Conservation (phyloP, 2,329 filamentous ascomycete genomes). For the Fusarium incarnatum region DNA sequence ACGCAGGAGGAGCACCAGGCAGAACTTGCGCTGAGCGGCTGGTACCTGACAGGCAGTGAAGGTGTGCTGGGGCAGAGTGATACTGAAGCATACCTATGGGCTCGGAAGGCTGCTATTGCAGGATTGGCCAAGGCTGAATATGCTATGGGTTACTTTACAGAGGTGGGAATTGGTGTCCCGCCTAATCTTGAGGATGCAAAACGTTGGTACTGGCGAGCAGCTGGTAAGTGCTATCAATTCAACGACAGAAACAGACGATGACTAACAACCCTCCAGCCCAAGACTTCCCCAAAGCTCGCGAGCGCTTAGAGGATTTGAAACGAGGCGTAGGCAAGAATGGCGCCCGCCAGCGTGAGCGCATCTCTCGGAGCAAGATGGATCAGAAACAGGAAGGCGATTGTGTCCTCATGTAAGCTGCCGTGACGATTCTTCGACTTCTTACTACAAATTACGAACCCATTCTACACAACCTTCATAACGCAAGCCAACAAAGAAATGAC, state of each 20-base stretch:
- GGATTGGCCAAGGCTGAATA: constrained; percentile 95
- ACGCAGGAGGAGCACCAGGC: constrained; percentile 94
- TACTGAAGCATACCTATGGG: constrained; percentile 97
- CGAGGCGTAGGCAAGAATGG: constrained; percentile 74
- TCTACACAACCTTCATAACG: neutral
- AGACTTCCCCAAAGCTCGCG: constrained; percentile 92
- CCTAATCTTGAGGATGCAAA: constrained; percentile 94
- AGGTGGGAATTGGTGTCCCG: constrained; percentile 89
- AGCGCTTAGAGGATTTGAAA: constrained; percentile 92
- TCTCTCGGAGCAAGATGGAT: constrained; percentile 84
- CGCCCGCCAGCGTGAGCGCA: constrained; percentile 78
- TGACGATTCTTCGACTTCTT: neutral
- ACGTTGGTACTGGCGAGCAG: constrained; percentile 97
- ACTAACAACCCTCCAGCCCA: constrained; percentile 72
- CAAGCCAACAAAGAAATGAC: neutral
- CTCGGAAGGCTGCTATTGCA: constrained; percentile 88
- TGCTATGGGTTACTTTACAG: constrained; percentile 96
- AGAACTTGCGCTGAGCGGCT: constrained; percentile 86
- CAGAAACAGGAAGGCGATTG: constrained; percentile 92
- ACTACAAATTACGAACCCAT: constrained; percentile 12
- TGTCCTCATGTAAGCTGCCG: constrained; percentile 74
- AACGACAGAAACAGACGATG: neutral
- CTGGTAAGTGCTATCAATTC: constrained; percentile 73
- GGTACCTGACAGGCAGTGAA: constrained; percentile 93
- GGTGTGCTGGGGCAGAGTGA: constrained; percentile 92